Evolutionary conservation across 345 rosid genomes (phyloP).

Genomic region (Gossypium turneri): DNA sequence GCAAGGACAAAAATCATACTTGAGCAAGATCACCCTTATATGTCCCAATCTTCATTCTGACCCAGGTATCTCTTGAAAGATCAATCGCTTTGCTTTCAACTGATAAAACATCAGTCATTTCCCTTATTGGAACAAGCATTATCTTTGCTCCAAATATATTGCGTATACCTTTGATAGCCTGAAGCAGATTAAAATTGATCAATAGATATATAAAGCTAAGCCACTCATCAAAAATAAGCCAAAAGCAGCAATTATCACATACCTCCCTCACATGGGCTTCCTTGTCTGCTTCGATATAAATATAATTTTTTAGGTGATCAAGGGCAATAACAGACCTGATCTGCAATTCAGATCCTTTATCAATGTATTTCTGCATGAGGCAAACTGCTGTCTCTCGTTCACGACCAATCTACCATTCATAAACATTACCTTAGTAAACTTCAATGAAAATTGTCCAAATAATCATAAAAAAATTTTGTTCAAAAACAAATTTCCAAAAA

Average conservation of each 20-base stretch:
- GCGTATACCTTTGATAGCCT: conserved; percentile 94
- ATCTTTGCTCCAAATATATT: conserved; percentile 58
- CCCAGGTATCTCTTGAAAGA: conserved; percentile 93
- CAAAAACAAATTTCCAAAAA: background rate
- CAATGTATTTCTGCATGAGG: conserved; percentile 90
- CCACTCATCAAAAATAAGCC: background rate
- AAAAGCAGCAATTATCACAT: conserved; percentile 12
- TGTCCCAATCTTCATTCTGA: conserved; percentile 87
- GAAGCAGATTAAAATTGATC: conserved; percentile 15
- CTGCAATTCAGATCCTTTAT: conserved; percentile 80
- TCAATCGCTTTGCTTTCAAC: conserved; percentile 96
- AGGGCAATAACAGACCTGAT: conserved; percentile 84
- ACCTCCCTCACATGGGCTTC: conserved; percentile 99
- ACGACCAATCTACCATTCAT: conserved; percentile 64
- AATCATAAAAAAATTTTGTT: background rate
- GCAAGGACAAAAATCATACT: conserved; percentile 38
- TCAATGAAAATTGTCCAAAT: background rate
- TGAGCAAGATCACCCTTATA: conserved; percentile 95
- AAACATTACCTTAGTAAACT: conserved; percentile 10
- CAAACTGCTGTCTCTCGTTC: conserved; percentile 90
- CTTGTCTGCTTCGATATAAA: conserved; percentile 88
- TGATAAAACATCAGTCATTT: conserved; percentile 97
- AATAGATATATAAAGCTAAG: background rate
- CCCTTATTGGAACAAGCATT: conserved; percentile 88
- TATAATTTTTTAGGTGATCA: conserved; percentile 85